Evolutionary conservation across 108 stramenopile genomes (phyloP).

Genomic region (Bacterosira constricta): DNA sequence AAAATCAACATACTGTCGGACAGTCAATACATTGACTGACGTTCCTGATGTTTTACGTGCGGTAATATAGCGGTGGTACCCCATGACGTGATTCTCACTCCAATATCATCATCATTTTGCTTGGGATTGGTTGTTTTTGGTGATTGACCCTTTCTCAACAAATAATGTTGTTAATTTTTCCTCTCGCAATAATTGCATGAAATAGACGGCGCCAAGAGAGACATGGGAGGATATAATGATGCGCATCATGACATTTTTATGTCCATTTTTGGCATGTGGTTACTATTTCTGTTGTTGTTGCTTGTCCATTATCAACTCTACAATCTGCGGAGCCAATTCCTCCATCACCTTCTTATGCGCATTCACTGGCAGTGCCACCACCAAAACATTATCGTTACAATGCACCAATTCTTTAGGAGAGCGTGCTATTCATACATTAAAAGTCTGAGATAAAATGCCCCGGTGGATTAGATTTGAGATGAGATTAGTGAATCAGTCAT

Average conservation of each 20-base stretch:
- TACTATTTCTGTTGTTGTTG: not conserved
- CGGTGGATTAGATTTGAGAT: constrained; percentile 50
- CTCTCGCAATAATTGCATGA: constrained; percentile 48
- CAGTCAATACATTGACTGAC: constrained; percentile 59
- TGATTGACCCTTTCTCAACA: not conserved
- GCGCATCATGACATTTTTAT: constrained; percentile 15
- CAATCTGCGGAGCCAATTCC: constrained; percentile 51
- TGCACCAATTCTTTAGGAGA: constrained; percentile 45
- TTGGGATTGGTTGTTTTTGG: not conserved
- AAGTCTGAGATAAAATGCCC: constrained; percentile 47
- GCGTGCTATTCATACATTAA: constrained; percentile 43
- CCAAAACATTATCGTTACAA: constrained; percentile 53
- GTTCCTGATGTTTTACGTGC: constrained; percentile 54
- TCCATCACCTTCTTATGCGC: constrained; percentile 68
- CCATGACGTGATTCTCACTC: constrained; percentile 61
- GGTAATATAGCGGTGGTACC: constrained; percentile 71
- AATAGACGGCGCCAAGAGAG: constrained; percentile 67
- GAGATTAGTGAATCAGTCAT: no score
- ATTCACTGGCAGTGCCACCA: constrained; percentile 66
- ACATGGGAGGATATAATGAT: constrained; percentile 72
- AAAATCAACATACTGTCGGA: constrained; percentile 58
- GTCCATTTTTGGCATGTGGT: not conserved
- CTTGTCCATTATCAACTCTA: constrained; percentile 20
- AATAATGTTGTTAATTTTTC: no score
- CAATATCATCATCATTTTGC: not conserved